Evolutionary conservation across 768 basidiomycete species (phyloP), one percentile per base, ranked within the genome.

Genomic region (Mrakia frigida): DNA sequence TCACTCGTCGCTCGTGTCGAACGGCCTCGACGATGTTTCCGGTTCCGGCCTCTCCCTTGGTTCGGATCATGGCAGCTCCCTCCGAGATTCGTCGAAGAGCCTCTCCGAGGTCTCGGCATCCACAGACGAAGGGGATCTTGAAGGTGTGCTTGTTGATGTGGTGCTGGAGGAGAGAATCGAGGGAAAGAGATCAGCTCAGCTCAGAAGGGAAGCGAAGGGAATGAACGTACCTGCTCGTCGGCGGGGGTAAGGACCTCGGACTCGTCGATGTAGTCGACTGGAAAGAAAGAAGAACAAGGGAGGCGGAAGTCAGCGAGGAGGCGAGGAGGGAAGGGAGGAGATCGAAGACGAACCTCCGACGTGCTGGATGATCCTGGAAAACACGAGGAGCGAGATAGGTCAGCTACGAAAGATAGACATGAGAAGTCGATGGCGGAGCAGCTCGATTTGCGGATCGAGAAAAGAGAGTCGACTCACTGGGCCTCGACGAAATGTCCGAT

Each of bases 401-500:
- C n/a, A 61, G 60, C 16, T 35, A 61, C 31, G 11, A 14, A n/a
- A 21, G 31, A 28, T n/a, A 35, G 16, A 21, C 21, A 7, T 9
- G 28, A 35, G 63, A 53, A 61, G 31, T 28, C n/a, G 41, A 61
- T 25, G 67, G 11, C 25, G 3, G 23, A 28, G 18, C 6, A 21
- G 35, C 31, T 70, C 50, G 23, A 71, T 6, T 52, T 18, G 74
- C n/a, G 0, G 9, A n/a, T 28, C 4, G n/a, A 33, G 33, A 21
- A 6, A 75, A 6, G 1, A 3, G 6, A n/a, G n/a, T n/a, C n/a
- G n/a, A 73, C 85, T 79, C 78, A 90, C 87, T 93, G 94, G 7
- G 95, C 94, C 85, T 99, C 97, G 75, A 96, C 94, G 81, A 96
- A 92, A 84, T 99, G 97, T 0, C 97, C 97, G 83, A 99, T 98